phyloP scores from a whole-genome alignment of 148 eudicot genomes.

The Camellia japonica region DNA sequence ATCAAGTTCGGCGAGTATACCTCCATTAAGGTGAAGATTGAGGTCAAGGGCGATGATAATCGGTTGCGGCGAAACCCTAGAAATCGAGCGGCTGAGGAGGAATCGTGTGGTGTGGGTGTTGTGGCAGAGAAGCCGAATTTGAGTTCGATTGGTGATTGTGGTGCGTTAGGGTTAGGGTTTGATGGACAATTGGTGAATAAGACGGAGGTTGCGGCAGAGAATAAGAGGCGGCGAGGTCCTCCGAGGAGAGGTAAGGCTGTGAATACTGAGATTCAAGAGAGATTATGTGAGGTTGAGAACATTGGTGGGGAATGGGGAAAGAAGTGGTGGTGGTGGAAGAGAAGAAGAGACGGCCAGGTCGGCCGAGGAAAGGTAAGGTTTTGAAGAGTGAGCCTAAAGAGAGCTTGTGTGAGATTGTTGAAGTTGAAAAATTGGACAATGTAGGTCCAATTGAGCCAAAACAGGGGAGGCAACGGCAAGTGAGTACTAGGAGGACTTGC shows the following conservation, averaged over 20 bases:
- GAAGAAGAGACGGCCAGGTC: slow-evolving; percentile 4
- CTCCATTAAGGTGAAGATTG: slow-evolving; percentile 41
- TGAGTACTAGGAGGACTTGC: slow-evolving; percentile 42
- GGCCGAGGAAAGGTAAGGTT: slow-evolving; percentile 10
- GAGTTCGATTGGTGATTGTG: neutral
- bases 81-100: slow-evolving; percentile 9
- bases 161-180: slow-evolving; percentile 25
- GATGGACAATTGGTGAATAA: slow-evolving; percentile 11
- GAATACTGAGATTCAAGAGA: slow-evolving; percentile 11
- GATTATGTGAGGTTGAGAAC: too few species aligned
- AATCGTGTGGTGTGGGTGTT: neutral
- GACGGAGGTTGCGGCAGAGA: neutral
- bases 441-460: slow-evolving; percentile 2
- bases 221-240: slow-evolving; percentile 8
- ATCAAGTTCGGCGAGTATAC: slow-evolving; percentile 68
- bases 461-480: slow-evolving; percentile 10
- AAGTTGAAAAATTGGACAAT: neutral
- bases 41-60: slow-evolving; percentile 7
- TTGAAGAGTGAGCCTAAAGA: slow-evolving; percentile 12
- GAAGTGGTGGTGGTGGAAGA: neutral
- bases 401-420: neutral
- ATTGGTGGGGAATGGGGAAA: slow-evolving; percentile 16
- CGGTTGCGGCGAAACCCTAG: slow-evolving; percentile 28
- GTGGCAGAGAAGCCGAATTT: slow-evolving; percentile 1
- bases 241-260: slow-evolving; percentile 10